These are phyloP conservation scores for Malus fusca DNA, from an alignment of 306 rosid genomes.

Conservation along the genomic window DNA sequence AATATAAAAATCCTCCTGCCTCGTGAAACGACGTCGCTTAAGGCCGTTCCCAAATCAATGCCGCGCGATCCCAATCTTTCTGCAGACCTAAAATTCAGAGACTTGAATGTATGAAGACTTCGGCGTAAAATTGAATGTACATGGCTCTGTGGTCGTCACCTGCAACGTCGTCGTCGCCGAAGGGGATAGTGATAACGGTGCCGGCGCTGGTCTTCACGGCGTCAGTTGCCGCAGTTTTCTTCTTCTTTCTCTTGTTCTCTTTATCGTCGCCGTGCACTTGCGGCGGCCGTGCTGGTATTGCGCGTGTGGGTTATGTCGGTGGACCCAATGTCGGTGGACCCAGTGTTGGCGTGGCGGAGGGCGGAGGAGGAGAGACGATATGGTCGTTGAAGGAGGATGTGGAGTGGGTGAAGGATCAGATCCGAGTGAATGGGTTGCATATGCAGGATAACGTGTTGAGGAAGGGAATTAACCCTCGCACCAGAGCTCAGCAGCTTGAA, in stretches of 20 bases:
- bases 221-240: constrained; percentile 45
- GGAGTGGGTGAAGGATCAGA: constrained; percentile 80
- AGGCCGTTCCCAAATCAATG: background rate
- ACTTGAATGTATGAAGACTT: background rate
- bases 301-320: background rate
- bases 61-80: background rate
- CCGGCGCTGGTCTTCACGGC: constrained; percentile 64
- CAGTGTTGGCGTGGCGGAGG: constrained; percentile 1
- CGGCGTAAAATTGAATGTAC: background rate
- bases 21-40: background rate
- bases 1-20: background rate
- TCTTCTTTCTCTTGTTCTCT: constrained; percentile 62
- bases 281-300: background rate
- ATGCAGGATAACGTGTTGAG: constrained; percentile 86
- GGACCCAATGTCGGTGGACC: background rate
- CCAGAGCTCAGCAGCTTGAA: constrained; percentile 77
- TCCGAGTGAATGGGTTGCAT: constrained; percentile 63
- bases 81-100: background rate
- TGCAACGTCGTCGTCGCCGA: constrained; percentile 26
- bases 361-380: constrained; percentile 6
- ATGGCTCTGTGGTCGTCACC: constrained; percentile 51
- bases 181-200: constrained; percentile 59
- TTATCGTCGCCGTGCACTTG: constrained; percentile 74
- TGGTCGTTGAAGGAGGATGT: constrained; percentile 58
- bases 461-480: constrained; percentile 86